A percentile compares a stretch with the other conserved stretches of the same genome.
phyloP scores from a whole-genome alignment of 768 basidiomycete genomes.

The Tricholoma matsutake region DNA sequence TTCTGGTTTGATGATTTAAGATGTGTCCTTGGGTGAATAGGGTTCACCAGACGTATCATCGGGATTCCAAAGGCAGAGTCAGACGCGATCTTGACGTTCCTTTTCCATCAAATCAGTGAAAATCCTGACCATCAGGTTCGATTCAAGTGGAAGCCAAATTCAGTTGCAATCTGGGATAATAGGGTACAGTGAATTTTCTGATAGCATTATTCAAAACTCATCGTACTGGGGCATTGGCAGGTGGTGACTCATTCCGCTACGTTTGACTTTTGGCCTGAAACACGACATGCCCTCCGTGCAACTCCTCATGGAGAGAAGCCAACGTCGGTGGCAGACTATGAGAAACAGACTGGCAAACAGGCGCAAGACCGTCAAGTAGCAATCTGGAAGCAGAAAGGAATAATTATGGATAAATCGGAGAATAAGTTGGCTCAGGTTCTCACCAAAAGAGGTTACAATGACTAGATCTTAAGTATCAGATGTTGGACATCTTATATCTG shows the following conservation, averaged over 20 bases:
- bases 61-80: slow-evolving; percentile 81
- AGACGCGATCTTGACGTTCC: slow-evolving; percentile 65
- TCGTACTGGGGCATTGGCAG: slow-evolving; percentile 30
- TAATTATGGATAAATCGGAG: slow-evolving; percentile 30
- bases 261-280: slow-evolving; percentile 79
- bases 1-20: background rate
- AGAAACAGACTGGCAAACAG: slow-evolving; percentile 55
- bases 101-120: slow-evolving; percentile 68
- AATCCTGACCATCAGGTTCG: slow-evolving; percentile 75
- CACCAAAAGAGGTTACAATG: slow-evolving; percentile 57
- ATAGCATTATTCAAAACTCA: background rate
- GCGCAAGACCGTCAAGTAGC: slow-evolving; percentile 75
- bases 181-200: slow-evolving; percentile 42
- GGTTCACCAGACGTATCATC: slow-evolving; percentile 77
- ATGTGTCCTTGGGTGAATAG: slow-evolving; percentile 25
- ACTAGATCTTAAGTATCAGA: slow-evolving; percentile 27
- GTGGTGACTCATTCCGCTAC: slow-evolving; percentile 75
- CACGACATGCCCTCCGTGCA: slow-evolving; percentile 74
- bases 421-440: slow-evolving; percentile 24
- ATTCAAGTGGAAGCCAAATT: slow-evolving; percentile 74
- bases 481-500: background rate
- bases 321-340: slow-evolving; percentile 71
- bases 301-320: slow-evolving; percentile 83
- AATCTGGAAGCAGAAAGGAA: slow-evolving; percentile 66
- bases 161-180: slow-evolving; percentile 87